Evolutionary conservation across 2,329 filamentous ascomycete genomes (phyloP).

Genomic region (Neofusicoccum laricinum): DNA sequence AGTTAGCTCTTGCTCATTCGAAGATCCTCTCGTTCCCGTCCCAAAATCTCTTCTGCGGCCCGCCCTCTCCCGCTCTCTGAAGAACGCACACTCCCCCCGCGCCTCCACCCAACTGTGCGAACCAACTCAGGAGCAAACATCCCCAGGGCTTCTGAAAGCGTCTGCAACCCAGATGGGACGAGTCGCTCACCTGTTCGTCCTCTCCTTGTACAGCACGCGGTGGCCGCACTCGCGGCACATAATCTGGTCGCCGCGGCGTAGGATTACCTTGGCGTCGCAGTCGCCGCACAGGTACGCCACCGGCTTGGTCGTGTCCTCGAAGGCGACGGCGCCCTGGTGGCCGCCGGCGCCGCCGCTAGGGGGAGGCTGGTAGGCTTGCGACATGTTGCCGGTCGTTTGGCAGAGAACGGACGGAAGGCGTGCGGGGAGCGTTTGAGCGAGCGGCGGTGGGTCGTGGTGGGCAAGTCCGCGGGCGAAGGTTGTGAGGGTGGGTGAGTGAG

Average conservation of each 20-base stretch:
- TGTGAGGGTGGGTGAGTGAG: not conserved
- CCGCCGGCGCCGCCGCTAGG: constrained; percentile 7
- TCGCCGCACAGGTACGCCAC: constrained; percentile 68
- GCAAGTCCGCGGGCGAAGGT: not conserved
- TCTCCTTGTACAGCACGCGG: constrained; percentile 93
- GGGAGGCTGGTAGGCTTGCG: constrained; percentile 19
- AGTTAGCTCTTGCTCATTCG: not conserved
- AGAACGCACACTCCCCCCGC: no score
- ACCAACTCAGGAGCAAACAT: no score
- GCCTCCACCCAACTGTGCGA: no score
- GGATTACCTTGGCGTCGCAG: constrained; percentile 72
- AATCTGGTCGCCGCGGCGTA: constrained; percentile 77
- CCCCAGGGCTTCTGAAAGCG: no score
- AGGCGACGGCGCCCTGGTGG: constrained; percentile 46
- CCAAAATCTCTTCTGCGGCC: no score
- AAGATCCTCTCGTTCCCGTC: no score
- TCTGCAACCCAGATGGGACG: no score
- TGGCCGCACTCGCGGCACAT: constrained; percentile 92
- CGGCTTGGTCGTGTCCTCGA: constrained; percentile 46
- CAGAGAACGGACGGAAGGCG: not conserved
- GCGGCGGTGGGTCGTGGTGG: no score
- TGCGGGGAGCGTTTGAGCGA: not conserved
- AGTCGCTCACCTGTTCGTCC: constrained; percentile 81
- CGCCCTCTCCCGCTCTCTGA: no score
- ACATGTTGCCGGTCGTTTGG: not conserved